Evolutionary conservation across 2,329 filamentous ascomycete species (phyloP).

Genomic region (Thermochaetoides dissita): DNA sequence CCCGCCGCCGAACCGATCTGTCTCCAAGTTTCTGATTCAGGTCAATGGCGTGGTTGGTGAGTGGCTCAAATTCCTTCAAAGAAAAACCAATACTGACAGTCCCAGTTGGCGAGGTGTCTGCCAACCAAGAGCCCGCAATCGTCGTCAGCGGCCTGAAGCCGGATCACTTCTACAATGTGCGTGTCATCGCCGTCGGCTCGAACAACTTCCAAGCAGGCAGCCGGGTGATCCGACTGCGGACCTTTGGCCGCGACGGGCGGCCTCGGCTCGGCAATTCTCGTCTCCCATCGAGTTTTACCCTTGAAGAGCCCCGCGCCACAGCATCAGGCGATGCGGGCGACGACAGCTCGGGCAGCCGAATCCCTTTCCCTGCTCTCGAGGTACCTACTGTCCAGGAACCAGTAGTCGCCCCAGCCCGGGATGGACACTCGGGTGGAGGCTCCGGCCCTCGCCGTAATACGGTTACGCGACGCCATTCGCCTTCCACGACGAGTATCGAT

Average conservation of each 20-base stretch:
- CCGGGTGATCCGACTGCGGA: constrained; percentile 69
- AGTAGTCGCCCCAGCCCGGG: constrained; percentile 47
- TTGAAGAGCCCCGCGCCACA: constrained; percentile 33
- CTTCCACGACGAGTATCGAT: constrained; percentile 47
- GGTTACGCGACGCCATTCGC: constrained; percentile 61
- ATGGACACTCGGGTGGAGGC: constrained; percentile 35
- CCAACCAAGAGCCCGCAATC: constrained; percentile 69
- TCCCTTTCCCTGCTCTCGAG: constrained; percentile 44
- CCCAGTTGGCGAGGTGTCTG: constrained; percentile 67
- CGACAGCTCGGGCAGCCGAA: constrained; percentile 34
- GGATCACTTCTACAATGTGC: constrained; percentile 81
- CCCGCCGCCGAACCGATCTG: constrained; percentile 48
- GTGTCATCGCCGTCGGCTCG: constrained; percentile 79
- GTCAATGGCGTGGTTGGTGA: constrained; percentile 84
- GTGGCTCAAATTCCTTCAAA: constrained; percentile 18
- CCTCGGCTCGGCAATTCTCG: constrained; percentile 45
- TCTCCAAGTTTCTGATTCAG: constrained; percentile 80
- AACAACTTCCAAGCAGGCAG: constrained; percentile 90
- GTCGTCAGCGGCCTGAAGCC: constrained; percentile 79
- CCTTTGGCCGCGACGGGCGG: constrained; percentile 50
- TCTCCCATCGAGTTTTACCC: constrained; percentile 40
- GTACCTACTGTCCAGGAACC: constrained; percentile 47
- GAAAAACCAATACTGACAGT: constrained; percentile 8
- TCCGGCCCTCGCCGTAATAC: constrained; percentile 45
- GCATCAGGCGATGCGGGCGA: constrained; percentile 31